Percentiles rank a stretch among this genome's conserved stretches.
Conservation (phyloP, 768 basidiomycete genomes). For the Tylopilus intermedius region DNA sequence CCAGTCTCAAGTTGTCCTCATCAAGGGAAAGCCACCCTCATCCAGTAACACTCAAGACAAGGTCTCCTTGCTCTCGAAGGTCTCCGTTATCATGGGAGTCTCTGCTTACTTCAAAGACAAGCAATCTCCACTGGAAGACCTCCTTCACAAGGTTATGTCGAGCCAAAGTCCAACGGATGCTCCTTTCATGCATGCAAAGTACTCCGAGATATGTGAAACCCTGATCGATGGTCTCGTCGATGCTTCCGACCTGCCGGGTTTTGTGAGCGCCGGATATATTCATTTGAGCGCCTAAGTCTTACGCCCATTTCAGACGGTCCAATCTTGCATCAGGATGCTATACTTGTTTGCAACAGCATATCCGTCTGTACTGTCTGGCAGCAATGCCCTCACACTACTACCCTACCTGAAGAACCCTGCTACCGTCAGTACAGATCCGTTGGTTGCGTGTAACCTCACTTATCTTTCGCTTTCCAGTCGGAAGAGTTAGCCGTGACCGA, state of each 20-base stretch:
- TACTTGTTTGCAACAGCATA: conserved; percentile 79
- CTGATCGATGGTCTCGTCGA: conserved; percentile 89
- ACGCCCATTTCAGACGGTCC: conserved; percentile 52
- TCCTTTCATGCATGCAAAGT: conserved; percentile 55
- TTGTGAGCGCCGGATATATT: conserved; percentile 44
- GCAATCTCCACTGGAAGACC: conserved; percentile 77
- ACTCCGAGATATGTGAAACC: conserved; percentile 75
- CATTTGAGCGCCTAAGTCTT: background rate
- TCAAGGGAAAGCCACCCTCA: conserved; percentile 35
- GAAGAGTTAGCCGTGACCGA: conserved; percentile 86
- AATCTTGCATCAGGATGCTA: conserved; percentile 82
- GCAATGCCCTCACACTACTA: conserved; percentile 78
- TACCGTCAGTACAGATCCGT: conserved; percentile 46
- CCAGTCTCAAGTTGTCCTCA: conserved; percentile 27
- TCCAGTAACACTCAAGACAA: conserved; percentile 43
- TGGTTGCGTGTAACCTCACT: background rate
- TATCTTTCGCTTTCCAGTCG: conserved; percentile 36
- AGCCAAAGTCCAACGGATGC: conserved; percentile 61
- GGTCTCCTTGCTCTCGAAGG: conserved; percentile 54
- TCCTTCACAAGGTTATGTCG: conserved; percentile 76
- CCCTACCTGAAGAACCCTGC: conserved; percentile 85
- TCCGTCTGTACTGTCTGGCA: conserved; percentile 76
- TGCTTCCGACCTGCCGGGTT: conserved; percentile 72
- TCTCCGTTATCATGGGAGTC: conserved; percentile 81
- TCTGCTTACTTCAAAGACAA: conserved; percentile 78